phyloP scores from a whole-genome alignment of 169 alveolate genomes.

The Plasmodium malariae region DNA sequence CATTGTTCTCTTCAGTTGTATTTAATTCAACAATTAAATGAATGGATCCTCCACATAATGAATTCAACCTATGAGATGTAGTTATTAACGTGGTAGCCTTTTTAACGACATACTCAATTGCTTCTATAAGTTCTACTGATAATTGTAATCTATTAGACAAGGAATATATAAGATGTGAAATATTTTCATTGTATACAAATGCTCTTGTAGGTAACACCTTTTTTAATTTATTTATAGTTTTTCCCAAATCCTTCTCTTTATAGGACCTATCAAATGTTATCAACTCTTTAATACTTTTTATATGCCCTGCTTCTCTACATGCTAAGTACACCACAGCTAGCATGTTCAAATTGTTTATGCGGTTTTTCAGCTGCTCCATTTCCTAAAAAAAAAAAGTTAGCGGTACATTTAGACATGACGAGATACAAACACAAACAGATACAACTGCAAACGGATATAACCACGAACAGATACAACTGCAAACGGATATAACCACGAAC shows the following conservation, averaged over 20 bases:
- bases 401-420: too few relatives aligned
- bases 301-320: conserved; percentile 92
- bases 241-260: conserved; percentile 90
- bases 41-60: conserved; percentile 89
- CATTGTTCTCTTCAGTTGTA: conserved; percentile 28
- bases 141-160: conserved; percentile 82
- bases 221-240: conserved; percentile 90
- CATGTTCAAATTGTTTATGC: conserved; percentile 82
- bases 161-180: conserved; percentile 87
- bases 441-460: too few relatives aligned
- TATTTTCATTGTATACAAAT: conserved; percentile 84
- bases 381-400: too few relatives aligned
- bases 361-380: conserved; percentile 80
- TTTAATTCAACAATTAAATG: conserved; percentile 82
- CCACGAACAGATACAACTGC: too few relatives aligned
- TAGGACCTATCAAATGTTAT: conserved; percentile 87
- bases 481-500: too few relatives aligned
- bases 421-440: too few relatives aligned
- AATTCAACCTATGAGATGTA: conserved; percentile 88
- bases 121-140: conserved; percentile 81
- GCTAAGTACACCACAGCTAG: conserved; percentile 91
- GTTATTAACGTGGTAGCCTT: conserved; percentile 84
- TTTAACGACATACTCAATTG: conserved; percentile 86
- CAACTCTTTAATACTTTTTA: conserved; percentile 90
- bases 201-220: conserved; percentile 88